Percentiles rank a stretch among this genome's conserved stretches.
Evolutionary conservation across 108 stramenopile species (phyloP).

Genomic region (Nannochloropsis gaditana): DNA sequence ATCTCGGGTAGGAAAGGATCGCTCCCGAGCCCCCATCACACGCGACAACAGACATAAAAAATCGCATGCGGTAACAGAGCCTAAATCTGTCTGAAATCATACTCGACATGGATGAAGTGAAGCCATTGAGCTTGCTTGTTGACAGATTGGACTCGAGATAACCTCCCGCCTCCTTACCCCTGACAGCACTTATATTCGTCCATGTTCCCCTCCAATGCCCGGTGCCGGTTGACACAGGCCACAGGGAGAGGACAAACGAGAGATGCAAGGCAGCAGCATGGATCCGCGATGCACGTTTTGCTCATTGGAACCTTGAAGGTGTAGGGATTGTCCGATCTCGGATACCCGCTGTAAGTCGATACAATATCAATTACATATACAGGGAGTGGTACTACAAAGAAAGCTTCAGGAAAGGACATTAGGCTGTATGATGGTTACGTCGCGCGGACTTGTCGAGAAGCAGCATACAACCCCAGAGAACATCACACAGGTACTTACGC

Average conservation of each 20-base stretch:
- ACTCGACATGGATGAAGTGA: too few species aligned
- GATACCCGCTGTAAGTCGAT: background rate
- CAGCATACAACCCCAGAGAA: background rate
- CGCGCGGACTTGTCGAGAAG: background rate
- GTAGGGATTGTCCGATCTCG: background rate
- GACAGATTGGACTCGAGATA: too few species aligned
- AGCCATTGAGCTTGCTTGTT: too few species aligned
- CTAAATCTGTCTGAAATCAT: too few species aligned
- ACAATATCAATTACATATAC: too few species aligned
- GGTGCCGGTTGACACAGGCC: background rate
- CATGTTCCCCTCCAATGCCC: constrained; percentile 25
- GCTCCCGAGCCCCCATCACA: too few species aligned
- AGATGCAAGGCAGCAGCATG: constrained; percentile 22
- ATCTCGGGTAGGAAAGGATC: too few species aligned
- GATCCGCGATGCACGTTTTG: background rate
- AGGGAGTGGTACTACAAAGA: too few species aligned
- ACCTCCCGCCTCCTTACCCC: background rate
- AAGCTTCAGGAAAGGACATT: too few species aligned
- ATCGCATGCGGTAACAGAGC: too few species aligned
- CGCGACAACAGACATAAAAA: too few species aligned
- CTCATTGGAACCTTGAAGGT: background rate
- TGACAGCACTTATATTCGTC: constrained; percentile 12
- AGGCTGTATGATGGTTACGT: too few species aligned
- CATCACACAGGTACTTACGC: background rate
- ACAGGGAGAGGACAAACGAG: background rate